Conservation (phyloP, 345 rosid species). For the Aurinia saxatilis region DNA sequence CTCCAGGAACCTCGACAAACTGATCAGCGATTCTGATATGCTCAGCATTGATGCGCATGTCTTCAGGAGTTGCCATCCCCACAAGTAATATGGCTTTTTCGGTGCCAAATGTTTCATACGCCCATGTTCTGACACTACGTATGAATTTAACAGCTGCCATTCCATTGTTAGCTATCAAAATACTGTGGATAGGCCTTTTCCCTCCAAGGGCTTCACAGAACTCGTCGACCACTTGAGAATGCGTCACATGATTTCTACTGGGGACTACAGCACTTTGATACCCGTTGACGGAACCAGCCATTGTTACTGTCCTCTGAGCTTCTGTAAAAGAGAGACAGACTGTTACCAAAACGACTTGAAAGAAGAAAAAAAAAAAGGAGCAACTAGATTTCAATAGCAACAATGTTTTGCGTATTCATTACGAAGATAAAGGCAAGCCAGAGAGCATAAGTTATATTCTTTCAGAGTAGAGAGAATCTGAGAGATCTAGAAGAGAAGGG, state of each 20-base stretch:
- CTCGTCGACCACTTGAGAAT: conserved; percentile 61
- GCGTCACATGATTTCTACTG: conserved; percentile 47
- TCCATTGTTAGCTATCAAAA: conserved; percentile 94
- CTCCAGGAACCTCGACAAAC: conserved; percentile 99
- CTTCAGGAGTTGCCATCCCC: conserved; percentile 99
- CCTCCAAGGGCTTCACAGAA: conserved; percentile 89
- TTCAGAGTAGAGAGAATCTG: not conserved
- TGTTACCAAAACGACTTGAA: too few relatives aligned
- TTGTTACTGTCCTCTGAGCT: conserved; percentile 40
- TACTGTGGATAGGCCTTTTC: conserved; percentile 76
- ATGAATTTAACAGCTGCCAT: conserved; percentile 99
- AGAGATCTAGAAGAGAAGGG: conserved; percentile 15
- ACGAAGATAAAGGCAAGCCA: not conserved
- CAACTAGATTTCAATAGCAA: too few relatives aligned
- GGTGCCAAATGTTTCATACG: conserved; percentile 94
- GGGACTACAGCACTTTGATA: conserved; percentile 45
- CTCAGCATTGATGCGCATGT: conserved; percentile 99
- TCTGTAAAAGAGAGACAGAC: conserved; percentile 29
- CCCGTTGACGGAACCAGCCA: conserved; percentile 50
- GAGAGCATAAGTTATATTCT: not conserved
- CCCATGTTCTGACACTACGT: conserved; percentile 94
- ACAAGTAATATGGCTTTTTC: conserved; percentile 94
- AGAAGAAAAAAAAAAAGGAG: too few relatives aligned
- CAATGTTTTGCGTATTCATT: not conserved
- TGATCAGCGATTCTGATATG: conserved; percentile 98